Evolutionary conservation across 148 eudicot species (phyloP), one percentile per base, ranked within the genome.

Genomic region (Vaccinium vitisidaea): DNA sequence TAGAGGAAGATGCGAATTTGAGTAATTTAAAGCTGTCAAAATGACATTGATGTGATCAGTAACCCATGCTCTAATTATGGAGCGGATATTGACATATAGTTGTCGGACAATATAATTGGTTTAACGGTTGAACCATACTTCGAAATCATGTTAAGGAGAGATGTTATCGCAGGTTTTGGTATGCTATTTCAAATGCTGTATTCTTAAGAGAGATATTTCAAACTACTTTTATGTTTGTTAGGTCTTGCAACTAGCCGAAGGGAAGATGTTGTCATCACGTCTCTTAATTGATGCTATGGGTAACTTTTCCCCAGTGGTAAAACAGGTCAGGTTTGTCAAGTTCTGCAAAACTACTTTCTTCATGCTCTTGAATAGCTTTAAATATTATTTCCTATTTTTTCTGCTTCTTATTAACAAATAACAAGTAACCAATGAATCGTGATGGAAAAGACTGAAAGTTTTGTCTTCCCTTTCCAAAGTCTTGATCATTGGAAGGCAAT

Each of bases 231-330:
- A 5, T 23, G 46, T 81, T 74, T 43, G 11, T 12, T 90, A 95
- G 99, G 95, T 91, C 84, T 79, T 97, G 93, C 88, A 95, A 89
- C 88, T 95, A 79, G 90, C 89, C 1, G 93, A 90, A 70, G 98
- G 92, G 80, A 92, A 91, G 88, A 85, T 91, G 70, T 82, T 97
- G 50, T 93, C 93, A 52, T 89, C 98, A 80, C 90, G 88, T 55
- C 94, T 97, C 49, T 54, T 97, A 80, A 87, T 97, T 87, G 99
- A 97, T 88, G 98, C 99, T 67, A 97, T 97, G 99, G 99, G 99
- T 39, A 95, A 97, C 65, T 97, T 97, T 86, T 97, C 99, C 82
- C 99, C 99, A 56, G 88, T 97, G 71, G 98, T 95, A 39, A 97
- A 92, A 88, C 99, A 97, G 97, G 99, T 97, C 19, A 82, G 87